These are phyloP conservation scores for Heliamphora pulchella DNA, from an alignment of 179 eudicot genomes.

Conservation along the genomic window DNA sequence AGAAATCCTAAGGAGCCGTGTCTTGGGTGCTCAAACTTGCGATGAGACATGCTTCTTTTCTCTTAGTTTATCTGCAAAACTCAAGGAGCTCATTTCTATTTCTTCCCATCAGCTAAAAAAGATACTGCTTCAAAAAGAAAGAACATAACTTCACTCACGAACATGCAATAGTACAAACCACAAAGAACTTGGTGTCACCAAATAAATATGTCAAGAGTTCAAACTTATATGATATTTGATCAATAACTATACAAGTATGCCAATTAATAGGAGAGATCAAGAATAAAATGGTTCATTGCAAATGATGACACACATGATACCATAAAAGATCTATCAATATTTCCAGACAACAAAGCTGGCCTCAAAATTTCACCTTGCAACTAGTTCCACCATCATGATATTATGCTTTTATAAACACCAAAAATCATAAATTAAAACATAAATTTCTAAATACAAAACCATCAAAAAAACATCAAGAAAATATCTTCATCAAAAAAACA, in stretches of 20 bases:
- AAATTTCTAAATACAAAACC: background rate
- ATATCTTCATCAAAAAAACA: background rate
- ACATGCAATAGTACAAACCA: no score
- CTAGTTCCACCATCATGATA: background rate
- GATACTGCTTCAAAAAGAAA: no score
- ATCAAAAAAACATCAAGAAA: background rate
- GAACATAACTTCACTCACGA: no score
- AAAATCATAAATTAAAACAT: background rate
- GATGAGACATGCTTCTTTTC: slow-evolving; percentile 34
- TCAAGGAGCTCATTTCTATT: slow-evolving; percentile 1
- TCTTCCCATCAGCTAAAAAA: no score
- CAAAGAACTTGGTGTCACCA: no score
- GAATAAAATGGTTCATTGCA: background rate
- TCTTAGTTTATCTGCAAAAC: slow-evolving; percentile 25
- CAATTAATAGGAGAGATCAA: no score
- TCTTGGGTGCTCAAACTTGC: slow-evolving; percentile 54
- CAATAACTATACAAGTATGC: no score
- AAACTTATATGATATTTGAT: no score
- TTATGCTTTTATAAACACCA: background rate
- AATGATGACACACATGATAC: background rate
- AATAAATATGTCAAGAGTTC: no score
- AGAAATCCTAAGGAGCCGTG: slow-evolving; percentile 51
- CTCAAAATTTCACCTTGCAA: background rate
- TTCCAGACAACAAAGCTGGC: background rate
- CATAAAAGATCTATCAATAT: background rate